Percentiles rank a stretch among this genome's conserved stretches.
These are phyloP conservation scores for Acrocalymma vagum DNA, from an alignment of 2,329 filamentous ascomycete genomes.

Conservation along the genomic window DNA sequence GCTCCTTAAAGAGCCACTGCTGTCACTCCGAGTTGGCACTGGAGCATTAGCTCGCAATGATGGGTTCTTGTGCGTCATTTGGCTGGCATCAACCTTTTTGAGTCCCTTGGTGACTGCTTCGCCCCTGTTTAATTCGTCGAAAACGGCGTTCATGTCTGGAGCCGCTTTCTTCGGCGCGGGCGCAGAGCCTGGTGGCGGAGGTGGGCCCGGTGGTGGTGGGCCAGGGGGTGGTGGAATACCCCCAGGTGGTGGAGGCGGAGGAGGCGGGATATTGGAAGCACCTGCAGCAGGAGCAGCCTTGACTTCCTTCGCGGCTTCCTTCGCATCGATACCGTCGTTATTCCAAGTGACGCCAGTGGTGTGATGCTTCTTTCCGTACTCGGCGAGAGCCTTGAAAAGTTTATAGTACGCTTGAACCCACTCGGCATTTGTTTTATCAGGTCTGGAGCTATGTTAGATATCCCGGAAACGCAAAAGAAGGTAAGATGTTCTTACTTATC, in stretches of 20 bases:
- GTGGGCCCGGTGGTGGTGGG: constrained; percentile 66
- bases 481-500: constrained; percentile 66
- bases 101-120: constrained; percentile 86
- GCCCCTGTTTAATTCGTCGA: constrained; percentile 89
- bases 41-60: constrained; percentile 77
- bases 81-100: constrained; percentile 90
- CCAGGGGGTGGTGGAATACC: constrained; percentile 70
- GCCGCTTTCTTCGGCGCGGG: constrained; percentile 60
- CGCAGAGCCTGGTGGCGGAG: constrained; percentile 51
- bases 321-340: constrained; percentile 74
- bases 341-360: constrained; percentile 87
- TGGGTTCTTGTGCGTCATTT: constrained; percentile 99
- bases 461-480: not conserved
- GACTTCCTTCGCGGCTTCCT: constrained; percentile 71
- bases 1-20: constrained; percentile 62
- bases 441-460: constrained; percentile 56
- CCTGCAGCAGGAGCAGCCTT: constrained; percentile 51
- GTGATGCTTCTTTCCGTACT: constrained; percentile 87
- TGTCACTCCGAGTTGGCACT: constrained; percentile 68
- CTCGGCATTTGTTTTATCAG: constrained; percentile 76
- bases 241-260: constrained; percentile 68
- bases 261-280: constrained; percentile 70
- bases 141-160: constrained; percentile 82
- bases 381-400: constrained; percentile 82
- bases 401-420: constrained; percentile 95